These are phyloP conservation scores for Lineolata rhizophorae DNA, from an alignment of 495 filamentous ascomycete genomes.

Conservation along the genomic window DNA sequence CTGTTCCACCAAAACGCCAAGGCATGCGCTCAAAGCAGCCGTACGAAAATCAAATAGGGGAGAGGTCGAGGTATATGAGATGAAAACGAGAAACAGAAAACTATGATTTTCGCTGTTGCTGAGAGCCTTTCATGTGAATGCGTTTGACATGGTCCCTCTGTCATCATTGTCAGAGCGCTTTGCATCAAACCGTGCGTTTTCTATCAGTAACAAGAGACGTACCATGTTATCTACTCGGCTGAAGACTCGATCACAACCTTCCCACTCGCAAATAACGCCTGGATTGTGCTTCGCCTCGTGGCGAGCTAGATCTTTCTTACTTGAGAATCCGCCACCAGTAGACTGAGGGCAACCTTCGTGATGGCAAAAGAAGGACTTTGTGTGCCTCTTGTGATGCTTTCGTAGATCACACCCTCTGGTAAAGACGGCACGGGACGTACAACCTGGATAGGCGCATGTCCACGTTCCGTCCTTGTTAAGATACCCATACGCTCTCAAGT, in stretches of 20 bases:
- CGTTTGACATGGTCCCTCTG: constrained; percentile 21
- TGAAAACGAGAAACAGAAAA: too few relatives aligned
- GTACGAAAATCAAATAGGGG: too few relatives aligned
- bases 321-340: constrained; percentile 34
- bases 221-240: constrained; percentile 44
- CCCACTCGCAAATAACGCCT: constrained; percentile 32
- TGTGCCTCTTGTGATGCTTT: constrained; percentile 42
- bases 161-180: constrained; percentile 15
- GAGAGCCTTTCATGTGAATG: constrained; percentile 19
- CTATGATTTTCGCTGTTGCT: too few relatives aligned
- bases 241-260: constrained; percentile 34
- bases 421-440: constrained; percentile 32
- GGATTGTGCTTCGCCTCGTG: constrained; percentile 45
- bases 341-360: constrained; percentile 36
- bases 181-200: too few relatives aligned
- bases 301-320: constrained; percentile 38
- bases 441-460: constrained; percentile 35
- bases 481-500: constrained; percentile 16
- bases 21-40: too few relatives aligned
- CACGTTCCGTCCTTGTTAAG: constrained; percentile 24
- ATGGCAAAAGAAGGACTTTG: constrained; percentile 39
- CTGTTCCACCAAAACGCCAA: too few relatives aligned
- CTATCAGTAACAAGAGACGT: neutral
- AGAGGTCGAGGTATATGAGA: too few relatives aligned
- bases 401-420: constrained; percentile 39